Evolutionary conservation across 140 eudicot species (phyloP).

Genomic region (Ambrosia hybrid): DNA sequence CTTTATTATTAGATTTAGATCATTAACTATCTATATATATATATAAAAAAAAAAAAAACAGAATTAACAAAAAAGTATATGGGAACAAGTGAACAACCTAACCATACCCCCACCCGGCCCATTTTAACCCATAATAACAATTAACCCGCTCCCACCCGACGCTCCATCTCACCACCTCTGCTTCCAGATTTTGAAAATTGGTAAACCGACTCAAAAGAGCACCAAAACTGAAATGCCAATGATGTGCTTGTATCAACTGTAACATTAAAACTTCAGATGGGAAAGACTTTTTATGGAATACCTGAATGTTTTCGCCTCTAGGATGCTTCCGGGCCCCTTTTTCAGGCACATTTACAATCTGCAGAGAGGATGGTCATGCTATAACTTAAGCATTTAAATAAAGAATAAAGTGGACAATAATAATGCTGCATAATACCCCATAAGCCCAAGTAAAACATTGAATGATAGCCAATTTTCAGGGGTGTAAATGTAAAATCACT

Average conservation of each 20-base stretch:
- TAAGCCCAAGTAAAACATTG: neutral
- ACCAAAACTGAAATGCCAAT: neutral
- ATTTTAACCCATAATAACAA: too few species aligned
- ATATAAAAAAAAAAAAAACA: too few species aligned
- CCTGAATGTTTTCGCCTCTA: constrained; percentile 87
- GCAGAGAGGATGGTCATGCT: constrained; percentile 6
- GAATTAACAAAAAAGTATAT: too few species aligned
- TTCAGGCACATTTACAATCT: constrained; percentile 91
- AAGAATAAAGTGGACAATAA: too few species aligned
- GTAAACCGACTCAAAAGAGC: neutral
- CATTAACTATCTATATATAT: too few species aligned
- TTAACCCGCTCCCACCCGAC: too few species aligned
- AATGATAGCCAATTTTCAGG: constrained; percentile 1
- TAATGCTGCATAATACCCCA: too few species aligned
- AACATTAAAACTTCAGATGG: neutral
- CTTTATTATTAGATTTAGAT: too few species aligned
- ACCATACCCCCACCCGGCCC: too few species aligned
- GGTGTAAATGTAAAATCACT: constrained; percentile 29
- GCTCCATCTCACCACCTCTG: neutral
- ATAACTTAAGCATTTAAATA: too few species aligned
- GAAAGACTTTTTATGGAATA: constrained; percentile 16
- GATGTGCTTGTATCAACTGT: neutral
- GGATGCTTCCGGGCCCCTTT: constrained; percentile 95
- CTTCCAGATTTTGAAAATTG: neutral
- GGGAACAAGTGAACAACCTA: too few species aligned